A percentile compares a stretch with the other conserved stretches of the same genome.
Conservation (phyloP, 768 basidiomycete species). For the Mycena floridula region DNA sequence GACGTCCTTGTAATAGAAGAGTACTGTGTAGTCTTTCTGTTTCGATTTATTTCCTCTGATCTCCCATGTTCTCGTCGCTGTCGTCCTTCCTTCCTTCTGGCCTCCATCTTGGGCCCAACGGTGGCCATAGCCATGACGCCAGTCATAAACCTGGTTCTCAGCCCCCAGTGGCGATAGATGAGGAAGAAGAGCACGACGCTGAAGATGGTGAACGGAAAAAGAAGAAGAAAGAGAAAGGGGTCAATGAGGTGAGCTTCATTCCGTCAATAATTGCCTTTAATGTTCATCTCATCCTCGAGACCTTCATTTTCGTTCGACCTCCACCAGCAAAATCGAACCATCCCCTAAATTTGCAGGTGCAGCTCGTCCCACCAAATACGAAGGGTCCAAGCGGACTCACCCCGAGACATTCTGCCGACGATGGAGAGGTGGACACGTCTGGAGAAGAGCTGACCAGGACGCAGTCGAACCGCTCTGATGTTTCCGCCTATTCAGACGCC, state of each 20-base stretch:
- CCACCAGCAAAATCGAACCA: conserved; percentile 83
- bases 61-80: conserved; percentile 6
- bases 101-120: neutral
- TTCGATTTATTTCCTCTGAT: no score
- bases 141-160: neutral
- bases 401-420: conserved; percentile 17
- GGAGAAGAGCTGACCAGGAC: neutral
- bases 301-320: conserved; percentile 88
- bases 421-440: conserved; percentile 23
- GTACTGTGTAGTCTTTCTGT: no score
- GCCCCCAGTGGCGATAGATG: conserved; percentile 3
- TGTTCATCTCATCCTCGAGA: conserved; percentile 40
- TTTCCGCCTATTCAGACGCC: conserved; percentile 29
- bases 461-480: conserved; percentile 11
- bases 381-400: conserved; percentile 32
- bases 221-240: conserved; percentile 7
- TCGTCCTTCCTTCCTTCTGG: conserved; percentile 6
- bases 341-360: conserved; percentile 86
- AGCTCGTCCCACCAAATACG: conserved; percentile 71
- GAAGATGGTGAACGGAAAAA: conserved; percentile 2
- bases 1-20: no score
- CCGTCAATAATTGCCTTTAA: neutral
- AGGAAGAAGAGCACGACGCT: conserved; percentile 5
- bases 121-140: neutral
- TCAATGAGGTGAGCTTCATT: conserved; percentile 6